Evolutionary conservation across 768 basidiomycete species (phyloP).

Genomic region (Amanita pallidorosea): DNA sequence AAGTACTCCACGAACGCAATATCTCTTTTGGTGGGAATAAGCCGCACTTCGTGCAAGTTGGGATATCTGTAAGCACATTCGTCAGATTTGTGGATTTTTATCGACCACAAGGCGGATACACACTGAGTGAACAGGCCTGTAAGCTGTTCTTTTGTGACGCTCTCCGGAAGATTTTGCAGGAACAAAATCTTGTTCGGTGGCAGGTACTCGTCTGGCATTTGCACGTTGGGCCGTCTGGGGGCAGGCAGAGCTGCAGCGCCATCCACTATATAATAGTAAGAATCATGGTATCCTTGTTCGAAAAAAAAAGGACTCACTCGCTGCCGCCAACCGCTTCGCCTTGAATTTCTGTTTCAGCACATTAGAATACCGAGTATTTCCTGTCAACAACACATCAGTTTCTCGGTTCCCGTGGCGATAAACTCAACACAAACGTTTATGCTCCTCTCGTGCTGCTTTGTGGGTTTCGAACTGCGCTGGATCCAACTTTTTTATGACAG

Average conservation of each 20-base stretch:
- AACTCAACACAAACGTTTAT: conserved; percentile 62
- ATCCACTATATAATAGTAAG: conserved; percentile 38
- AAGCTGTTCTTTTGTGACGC: conserved; percentile 86
- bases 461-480: conserved; percentile 61
- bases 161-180: conserved; percentile 92
- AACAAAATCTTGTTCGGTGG: conserved; percentile 99
- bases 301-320: conserved; percentile 39
- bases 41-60: conserved; percentile 94
- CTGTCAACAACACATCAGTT: conserved; percentile 24
- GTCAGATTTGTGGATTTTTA: background rate
- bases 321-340: conserved; percentile 70
- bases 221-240: conserved; percentile 73
- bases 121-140: conserved; percentile 82
- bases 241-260: conserved; percentile 55
- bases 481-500: conserved; percentile 68
- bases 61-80: conserved; percentile 57
- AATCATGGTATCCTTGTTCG: conserved; percentile 2
- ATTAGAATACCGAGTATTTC: conserved; percentile 76
- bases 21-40: conserved; percentile 93
- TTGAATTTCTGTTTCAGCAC: conserved; percentile 82
- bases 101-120: background rate
- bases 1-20: conserved; percentile 98
- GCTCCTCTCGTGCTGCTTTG: conserved; percentile 60
- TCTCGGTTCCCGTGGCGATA: background rate
- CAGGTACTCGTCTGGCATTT: conserved; percentile 99